Base-by-base conservation (phyloP, 164 flowering plant species). In the Tetracentron sinense region DNA sequence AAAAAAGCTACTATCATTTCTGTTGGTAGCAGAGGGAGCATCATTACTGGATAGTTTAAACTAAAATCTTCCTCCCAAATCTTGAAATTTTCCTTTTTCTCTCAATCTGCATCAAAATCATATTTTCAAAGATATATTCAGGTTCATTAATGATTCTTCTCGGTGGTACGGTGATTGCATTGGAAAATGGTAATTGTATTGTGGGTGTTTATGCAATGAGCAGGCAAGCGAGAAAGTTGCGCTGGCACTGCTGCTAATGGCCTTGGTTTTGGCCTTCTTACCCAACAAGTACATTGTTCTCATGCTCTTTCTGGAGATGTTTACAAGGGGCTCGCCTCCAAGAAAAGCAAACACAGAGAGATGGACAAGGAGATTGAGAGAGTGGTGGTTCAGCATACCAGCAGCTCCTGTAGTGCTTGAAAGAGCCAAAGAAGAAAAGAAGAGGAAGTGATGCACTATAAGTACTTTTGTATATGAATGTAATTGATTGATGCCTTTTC, bases 311-410 rank as follows among this genome's bases (percentile, higher is more conserved):
- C 29, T 92, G 64, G 96, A 89, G 54, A 61, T 63, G 16, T 88
- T 81, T 67, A 95, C 97, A 2, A 72, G 84, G 67, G 78, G 86
- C 68, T 89, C 96, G 11, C 96, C 99, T 19, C 69, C 70, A 11
- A 77, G 96, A 75, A 91, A 65, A 75, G 68, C 83, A 23, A 82
- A 74, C 77, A 84, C 94, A 0, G 97, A 92, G 74, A 84, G 84
- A 69, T 83, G 81, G 83, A 71, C 50, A 60, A 82, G 99, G 78
- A 81, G 97, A 61, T 22, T 91, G 46, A 82, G 84, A 74, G 99
- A 95, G 30, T 95, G 99, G 99, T 95, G 99, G 99, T 89, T 84
- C 74, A 95, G 96, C 73, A 86, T 95, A 65, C 99, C 97, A 0
- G 97, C 97, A 0, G 99, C 99, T 54, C 99, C 96, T 26, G 96